Base-by-base conservation (phyloP, 768 basidiomycete genomes). In the Lactarius trivialis region DNA sequence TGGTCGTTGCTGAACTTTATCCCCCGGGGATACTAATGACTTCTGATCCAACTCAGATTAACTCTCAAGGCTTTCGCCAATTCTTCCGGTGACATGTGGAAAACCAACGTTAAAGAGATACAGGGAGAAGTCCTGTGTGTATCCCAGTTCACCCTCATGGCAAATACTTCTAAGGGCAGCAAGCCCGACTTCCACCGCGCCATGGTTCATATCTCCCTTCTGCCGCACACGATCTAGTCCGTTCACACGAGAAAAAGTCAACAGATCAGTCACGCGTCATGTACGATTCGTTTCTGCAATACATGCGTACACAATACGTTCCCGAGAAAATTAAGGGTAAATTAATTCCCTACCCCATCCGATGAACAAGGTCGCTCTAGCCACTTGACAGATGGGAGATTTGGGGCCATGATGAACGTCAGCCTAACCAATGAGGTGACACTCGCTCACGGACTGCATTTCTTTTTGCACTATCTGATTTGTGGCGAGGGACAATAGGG, bases 341-440 rank as follows among this genome's bases (percentile, higher is more conserved):
- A 77, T 66, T 53, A 36, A 77, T 66, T 24, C 36, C 55, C 33
- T 32, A 56, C n/a, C 36, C 60, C 32, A 37, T 33, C 6, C 50
- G 58, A 49, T 32, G 55, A 55, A 61, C 34, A 65, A 1, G 15
- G 36, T 68, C 51, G 70, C 60, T 53, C 58, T 53, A 43, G 52
- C 62, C 34, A 56, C 21, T 28, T 56, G 37, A 60, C 64, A 95
- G 94, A 98, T 72, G 94, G 94, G n/a, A 80, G 78, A 67, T 97
- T 98, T 71, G 93, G 93, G 34, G 94, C 93, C 5, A 96, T 96
- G 94, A 98, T 98, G 94, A 82, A 85, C 60, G 91, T 98, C 56
- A 83, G 78, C 64, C 74, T 96, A 60, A 87, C 82, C 24, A 98
- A 98, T 71, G 94, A 98, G 77, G 93, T 91, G 58, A 72, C 43